Evolutionary conservation across 257 asterid species (phyloP), one percentile per base, ranked within the genome.

Genomic region (Marsdenia floribunda): DNA sequence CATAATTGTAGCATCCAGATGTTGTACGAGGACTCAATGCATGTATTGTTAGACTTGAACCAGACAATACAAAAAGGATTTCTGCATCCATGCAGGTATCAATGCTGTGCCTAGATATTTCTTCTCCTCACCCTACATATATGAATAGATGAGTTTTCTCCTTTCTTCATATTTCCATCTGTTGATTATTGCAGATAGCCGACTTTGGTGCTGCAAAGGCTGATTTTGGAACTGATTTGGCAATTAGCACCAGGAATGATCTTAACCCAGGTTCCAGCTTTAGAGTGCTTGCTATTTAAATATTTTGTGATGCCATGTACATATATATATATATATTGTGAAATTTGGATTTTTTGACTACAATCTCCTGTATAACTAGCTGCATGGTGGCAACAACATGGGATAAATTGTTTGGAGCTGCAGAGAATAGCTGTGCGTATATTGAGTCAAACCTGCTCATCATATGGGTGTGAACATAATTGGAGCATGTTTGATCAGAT

Each of bases 381-480:
- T 84, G 93, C 97, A 75, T 92, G 98, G 98, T 92, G 98, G 98
- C 96, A 89, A 82, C 97, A 90, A 71, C 98, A 92, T 74, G 98
- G 98, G 73, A 89, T 90, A 78, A 90, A 90, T 86, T 90, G 98
- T 71, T 79, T 92, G 85, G 98, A 92, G 93, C 88, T 92, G 76
- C 97, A 90, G 82, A 76, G 89, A 52, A 90, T 90, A 83, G 93
- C 98, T 55, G 93, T 92, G 72, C 96, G 96, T 49, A 92, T 92
- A 78, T 84, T 92, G 61, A 92, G 98, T 83, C 98, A 92, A 81
- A 90, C 91, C 66, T 90, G 97, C 88, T 92, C 98, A 49, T 85
- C 98, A 64, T 86, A 86, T 81, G 94, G 92, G 64, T 89, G 92
- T 76, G 97, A 89, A 80, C 98, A 92, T 78, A 92, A 88, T 84